phyloP scores from a whole-genome alignment of 2,329 filamentous ascomycete genomes.

The Alternaria longipes region DNA sequence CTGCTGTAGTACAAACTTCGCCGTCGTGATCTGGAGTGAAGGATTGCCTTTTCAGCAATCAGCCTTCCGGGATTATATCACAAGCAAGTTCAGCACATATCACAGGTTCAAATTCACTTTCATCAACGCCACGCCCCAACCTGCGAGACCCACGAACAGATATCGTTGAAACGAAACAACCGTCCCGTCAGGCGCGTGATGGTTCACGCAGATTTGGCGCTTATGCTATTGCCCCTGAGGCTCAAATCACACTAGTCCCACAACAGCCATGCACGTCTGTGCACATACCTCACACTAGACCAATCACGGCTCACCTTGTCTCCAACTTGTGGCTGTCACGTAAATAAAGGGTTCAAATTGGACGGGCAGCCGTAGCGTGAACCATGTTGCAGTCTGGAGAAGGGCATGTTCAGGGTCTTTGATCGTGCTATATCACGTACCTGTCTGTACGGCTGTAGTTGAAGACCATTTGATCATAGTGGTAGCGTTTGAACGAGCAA shows the following conservation, averaged over 20 bases:
- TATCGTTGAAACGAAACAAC: slow-evolving; percentile 35
- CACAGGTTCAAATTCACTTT: slow-evolving; percentile 19
- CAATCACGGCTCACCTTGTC: slow-evolving; percentile 28
- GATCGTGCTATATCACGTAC: background rate
- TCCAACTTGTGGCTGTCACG: slow-evolving; percentile 25
- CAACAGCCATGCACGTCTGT: slow-evolving; percentile 25
- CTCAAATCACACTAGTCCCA: slow-evolving; percentile 38
- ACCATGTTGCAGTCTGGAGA: slow-evolving; percentile 16
- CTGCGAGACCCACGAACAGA: slow-evolving; percentile 34
- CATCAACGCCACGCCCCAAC: slow-evolving; percentile 18
- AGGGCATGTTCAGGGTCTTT: slow-evolving; percentile 13
- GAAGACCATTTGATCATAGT: background rate
- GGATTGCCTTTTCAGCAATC: background rate
- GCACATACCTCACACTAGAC: slow-evolving; percentile 17
- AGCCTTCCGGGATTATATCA: slow-evolving; percentile 15
- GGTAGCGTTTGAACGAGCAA: slow-evolving; percentile 13
- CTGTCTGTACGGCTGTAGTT: background rate
- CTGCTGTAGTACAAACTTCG: slow-evolving; percentile 30
- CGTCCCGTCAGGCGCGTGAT: slow-evolving; percentile 36
- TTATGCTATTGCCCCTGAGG: slow-evolving; percentile 37
- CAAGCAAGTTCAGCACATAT: slow-evolving; percentile 20
- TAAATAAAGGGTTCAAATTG: slow-evolving; percentile 24
- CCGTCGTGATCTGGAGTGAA: background rate
- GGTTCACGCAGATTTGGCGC: slow-evolving; percentile 33
- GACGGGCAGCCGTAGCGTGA: slow-evolving; percentile 20